Percentiles rank a stretch among this genome's conserved stretches.
phyloP scores from a whole-genome alignment of 1,284 basidiomycete genomes.

The Boletus subluridellus region DNA sequence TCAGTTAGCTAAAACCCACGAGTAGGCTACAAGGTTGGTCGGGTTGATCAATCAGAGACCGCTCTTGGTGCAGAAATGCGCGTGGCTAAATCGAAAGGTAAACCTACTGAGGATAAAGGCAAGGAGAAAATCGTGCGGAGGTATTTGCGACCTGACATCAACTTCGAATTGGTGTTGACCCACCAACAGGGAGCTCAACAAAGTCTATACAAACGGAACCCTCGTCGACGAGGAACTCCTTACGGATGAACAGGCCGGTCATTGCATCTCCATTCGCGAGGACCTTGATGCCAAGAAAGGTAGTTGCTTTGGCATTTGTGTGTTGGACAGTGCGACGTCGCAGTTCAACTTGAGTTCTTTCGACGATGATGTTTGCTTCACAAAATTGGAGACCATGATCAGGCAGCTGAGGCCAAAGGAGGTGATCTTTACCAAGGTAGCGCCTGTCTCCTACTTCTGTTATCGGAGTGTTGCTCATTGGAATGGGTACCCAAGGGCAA shows the following conservation, averaged over 20 bases:
- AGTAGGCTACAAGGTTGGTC: slow-evolving; percentile 92
- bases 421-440: slow-evolving; percentile 86
- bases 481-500: slow-evolving; percentile 56
- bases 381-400: slow-evolving; percentile 91
- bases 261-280: slow-evolving; percentile 90
- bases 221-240: slow-evolving; percentile 90
- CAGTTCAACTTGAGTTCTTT: slow-evolving; percentile 92
- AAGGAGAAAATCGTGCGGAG: slow-evolving; percentile 81
- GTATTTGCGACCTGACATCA: slow-evolving; percentile 32
- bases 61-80: slow-evolving; percentile 83
- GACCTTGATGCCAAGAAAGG: slow-evolving; percentile 43
- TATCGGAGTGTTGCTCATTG: background rate
- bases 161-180: slow-evolving; percentile 2
- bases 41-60: slow-evolving; percentile 96
- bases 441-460: background rate
- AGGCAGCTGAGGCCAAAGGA: slow-evolving; percentile 93
- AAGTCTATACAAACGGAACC: slow-evolving; percentile 96
- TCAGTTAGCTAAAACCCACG: slow-evolving; percentile 9
- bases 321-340: slow-evolving; percentile 95
- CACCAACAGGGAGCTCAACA: slow-evolving; percentile 75
- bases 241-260: slow-evolving; percentile 91
- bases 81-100: slow-evolving; percentile 67
- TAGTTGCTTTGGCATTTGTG: slow-evolving; percentile 83
- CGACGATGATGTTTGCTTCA: slow-evolving; percentile 89
- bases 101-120: slow-evolving; percentile 44